These are phyloP conservation scores for Fusarium sororula DNA, from an alignment of 2,329 filamentous ascomycete genomes.

Conservation along the genomic window DNA sequence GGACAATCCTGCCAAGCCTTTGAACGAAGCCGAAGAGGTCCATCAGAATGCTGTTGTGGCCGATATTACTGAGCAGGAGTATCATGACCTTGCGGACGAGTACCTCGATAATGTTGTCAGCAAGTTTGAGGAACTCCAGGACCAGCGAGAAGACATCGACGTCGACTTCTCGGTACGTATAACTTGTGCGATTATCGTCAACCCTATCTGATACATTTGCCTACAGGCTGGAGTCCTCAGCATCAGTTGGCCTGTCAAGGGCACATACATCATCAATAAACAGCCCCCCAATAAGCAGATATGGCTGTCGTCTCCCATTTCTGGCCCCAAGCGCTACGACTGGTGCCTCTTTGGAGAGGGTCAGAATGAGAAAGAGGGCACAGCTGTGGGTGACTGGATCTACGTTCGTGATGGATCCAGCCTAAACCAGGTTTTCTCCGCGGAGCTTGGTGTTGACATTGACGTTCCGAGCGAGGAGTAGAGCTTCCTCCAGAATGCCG, in stretches of 20 bases:
- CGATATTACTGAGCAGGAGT: constrained; percentile 74
- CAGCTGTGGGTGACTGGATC: constrained; percentile 80
- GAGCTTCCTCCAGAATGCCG: constrained; percentile 31
- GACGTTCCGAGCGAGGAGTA: constrained; percentile 43
- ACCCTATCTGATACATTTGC: constrained; percentile 19
- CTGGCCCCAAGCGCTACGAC: constrained; percentile 93
- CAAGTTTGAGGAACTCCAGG: constrained; percentile 77
- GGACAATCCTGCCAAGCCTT: constrained; percentile 60
- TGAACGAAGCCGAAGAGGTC: constrained; percentile 50
- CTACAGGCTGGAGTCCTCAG: constrained; percentile 84
- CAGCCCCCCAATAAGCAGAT: constrained; percentile 98
- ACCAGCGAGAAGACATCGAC: constrained; percentile 79
- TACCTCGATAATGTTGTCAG: constrained; percentile 70
- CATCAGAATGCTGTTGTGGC: constrained; percentile 58
- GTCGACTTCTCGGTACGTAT: constrained; percentile 84
- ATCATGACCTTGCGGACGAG: constrained; percentile 79
- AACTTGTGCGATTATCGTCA: background rate
- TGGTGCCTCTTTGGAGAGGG: constrained; percentile 80
- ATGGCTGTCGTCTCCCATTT: constrained; percentile 92
- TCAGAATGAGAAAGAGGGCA: constrained; percentile 79
- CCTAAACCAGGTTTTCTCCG: constrained; percentile 75
- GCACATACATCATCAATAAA: constrained; percentile 96
- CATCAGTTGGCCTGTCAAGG: constrained; percentile 72
- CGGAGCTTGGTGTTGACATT: constrained; percentile 78
- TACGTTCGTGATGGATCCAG: constrained; percentile 86